Conservation (phyloP, 73 alveolate species). For the Tetrahymena borealis region DNA sequence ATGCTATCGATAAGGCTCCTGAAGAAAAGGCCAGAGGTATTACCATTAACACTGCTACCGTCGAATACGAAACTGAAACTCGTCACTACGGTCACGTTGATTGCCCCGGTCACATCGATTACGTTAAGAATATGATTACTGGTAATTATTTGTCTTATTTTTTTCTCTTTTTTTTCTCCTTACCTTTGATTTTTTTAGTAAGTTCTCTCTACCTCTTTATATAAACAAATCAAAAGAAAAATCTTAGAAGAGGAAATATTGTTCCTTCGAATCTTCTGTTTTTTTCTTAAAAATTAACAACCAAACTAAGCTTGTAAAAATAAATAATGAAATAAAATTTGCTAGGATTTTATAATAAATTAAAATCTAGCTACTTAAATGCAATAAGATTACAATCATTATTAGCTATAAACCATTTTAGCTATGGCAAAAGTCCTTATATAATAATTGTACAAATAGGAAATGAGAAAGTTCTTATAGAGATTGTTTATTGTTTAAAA, state of each 20-base stretch:
- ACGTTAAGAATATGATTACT: conserved; percentile 94
- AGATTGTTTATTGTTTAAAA: too few relatives aligned
- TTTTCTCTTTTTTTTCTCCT: neutral
- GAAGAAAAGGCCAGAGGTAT: conserved; percentile 93
- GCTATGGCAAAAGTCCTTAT: too few relatives aligned
- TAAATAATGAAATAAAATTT: neutral
- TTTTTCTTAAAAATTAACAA: neutral
- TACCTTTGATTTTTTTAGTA: neutral
- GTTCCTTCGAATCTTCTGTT: neutral
- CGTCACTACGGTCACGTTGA: conserved; percentile 94
- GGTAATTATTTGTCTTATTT: too few relatives aligned
- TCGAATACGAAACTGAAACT: conserved; percentile 78
- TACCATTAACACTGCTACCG: conserved; percentile 91
- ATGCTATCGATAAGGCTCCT: conserved; percentile 79
- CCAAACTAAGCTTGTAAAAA: neutral
- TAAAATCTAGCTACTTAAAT: neutral
- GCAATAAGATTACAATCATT: neutral
- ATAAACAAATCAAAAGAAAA: neutral
- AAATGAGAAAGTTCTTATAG: too few relatives aligned
- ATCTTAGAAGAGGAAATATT: neutral
- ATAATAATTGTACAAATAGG: too few relatives aligned
- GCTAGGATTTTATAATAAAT: neutral
- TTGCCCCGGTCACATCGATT: conserved; percentile 97
- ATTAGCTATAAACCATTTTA: too few relatives aligned
- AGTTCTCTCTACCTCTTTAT: neutral